Conservation (phyloP, 2,329 filamentous ascomycete genomes). For the Mariannaea sp. region DNA sequence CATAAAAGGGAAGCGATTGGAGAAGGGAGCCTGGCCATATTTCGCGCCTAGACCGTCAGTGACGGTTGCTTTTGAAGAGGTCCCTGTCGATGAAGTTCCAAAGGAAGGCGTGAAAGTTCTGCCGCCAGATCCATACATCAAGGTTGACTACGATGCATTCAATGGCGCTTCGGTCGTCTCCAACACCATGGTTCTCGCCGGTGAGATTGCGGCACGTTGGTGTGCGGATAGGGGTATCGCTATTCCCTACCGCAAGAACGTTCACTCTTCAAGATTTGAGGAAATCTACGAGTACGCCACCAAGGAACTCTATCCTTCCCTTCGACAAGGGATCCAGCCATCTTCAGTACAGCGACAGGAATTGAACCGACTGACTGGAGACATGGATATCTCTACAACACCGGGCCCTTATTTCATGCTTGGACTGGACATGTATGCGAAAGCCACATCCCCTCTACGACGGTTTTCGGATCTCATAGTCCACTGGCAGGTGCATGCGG, state of each 20-base stretch:
- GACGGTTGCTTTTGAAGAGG: constrained; percentile 49
- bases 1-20: constrained; percentile 49
- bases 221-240: constrained; percentile 62
- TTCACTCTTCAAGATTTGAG: constrained; percentile 45
- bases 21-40: constrained; percentile 55
- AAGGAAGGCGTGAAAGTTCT: constrained; percentile 33
- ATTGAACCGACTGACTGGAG: constrained; percentile 48
- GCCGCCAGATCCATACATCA: constrained; percentile 57
- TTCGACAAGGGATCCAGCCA: constrained; percentile 41
- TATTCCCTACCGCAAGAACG: constrained; percentile 61
- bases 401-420: constrained; percentile 62
- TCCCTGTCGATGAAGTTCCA: constrained; percentile 27
- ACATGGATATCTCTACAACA: constrained; percentile 55
- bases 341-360: constrained; percentile 39
- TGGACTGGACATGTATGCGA: constrained; percentile 64
- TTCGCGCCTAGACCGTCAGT: constrained; percentile 52
- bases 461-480: constrained; percentile 66
- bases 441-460: constrained; percentile 69
- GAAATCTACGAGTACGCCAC: constrained; percentile 45
- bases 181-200: constrained; percentile 63
- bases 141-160: constrained; percentile 40
- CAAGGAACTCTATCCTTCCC: constrained; percentile 42
- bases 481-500: constrained; percentile 70
- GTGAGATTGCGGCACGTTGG: constrained; percentile 65
- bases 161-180: constrained; percentile 43